Percentiles rank a stretch among this genome's conserved stretches.
These are phyloP conservation scores for Aspergillus vadensis DNA, from an alignment of 2,329 filamentous ascomycete species.

Conservation along the genomic window DNA sequence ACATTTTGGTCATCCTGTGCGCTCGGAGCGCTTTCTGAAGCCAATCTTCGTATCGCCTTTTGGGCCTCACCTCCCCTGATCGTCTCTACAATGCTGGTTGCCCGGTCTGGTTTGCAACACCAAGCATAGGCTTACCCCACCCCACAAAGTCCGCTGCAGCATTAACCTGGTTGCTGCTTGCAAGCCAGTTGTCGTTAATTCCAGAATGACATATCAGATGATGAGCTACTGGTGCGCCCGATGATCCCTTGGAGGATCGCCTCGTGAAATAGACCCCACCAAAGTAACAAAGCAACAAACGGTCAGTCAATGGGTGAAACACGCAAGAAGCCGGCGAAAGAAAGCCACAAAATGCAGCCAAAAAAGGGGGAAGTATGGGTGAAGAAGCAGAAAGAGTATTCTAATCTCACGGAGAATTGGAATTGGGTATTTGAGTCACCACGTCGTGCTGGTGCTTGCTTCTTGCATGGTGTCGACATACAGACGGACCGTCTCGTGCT, in stretches of 20 bases:
- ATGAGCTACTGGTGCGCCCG: not conserved
- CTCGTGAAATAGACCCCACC: not conserved
- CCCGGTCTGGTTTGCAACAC: not conserved
- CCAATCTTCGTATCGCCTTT: not conserved
- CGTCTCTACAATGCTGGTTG: not conserved
- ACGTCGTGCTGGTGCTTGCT: not conserved
- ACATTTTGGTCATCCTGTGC: not conserved
- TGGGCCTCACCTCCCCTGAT: not conserved
- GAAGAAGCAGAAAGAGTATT: not conserved
- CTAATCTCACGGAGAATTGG: not conserved
- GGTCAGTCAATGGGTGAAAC: not conserved
- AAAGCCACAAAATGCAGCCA: not conserved
- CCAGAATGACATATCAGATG: not conserved
- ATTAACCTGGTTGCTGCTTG: not conserved
- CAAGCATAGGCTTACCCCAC: not conserved
- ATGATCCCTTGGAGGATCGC: not conserved
- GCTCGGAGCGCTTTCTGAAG: not conserved
- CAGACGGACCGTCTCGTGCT: not conserved
- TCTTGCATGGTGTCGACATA: not conserved
- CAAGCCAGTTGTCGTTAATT: not conserved
- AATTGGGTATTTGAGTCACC: not conserved
- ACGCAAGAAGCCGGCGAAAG: not conserved
- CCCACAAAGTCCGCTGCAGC: not conserved
- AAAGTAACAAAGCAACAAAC: too few relatives aligned
- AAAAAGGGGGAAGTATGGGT: not conserved